Conservation (phyloP, 345 rosid species). For the Melastoma malabathricum region DNA sequence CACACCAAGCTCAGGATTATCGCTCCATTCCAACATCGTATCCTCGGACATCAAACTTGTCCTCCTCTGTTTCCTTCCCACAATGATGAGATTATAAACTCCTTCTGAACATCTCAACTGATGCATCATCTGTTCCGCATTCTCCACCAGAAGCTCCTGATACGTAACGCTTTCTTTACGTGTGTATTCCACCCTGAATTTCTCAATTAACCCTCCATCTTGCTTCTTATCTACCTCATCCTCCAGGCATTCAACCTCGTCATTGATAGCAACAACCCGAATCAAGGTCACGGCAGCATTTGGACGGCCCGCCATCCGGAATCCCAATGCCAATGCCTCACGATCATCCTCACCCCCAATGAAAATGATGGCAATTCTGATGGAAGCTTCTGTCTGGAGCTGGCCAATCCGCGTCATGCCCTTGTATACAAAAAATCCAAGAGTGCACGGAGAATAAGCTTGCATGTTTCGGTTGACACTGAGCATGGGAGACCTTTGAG, state of each 20-base stretch:
- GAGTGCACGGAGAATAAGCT: not conserved
- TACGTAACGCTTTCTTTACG: not conserved
- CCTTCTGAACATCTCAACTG: not conserved
- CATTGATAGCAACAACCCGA: not conserved
- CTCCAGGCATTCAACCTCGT: not conserved
- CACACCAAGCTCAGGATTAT: slow-evolving; percentile 4
- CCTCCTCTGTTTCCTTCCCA: slow-evolving; percentile 1
- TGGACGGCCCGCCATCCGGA: slow-evolving; percentile 1
- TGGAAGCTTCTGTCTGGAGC: not conserved
- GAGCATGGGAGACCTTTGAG: not conserved
- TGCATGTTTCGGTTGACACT: not conserved
- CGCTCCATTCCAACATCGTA: slow-evolving; percentile 5
- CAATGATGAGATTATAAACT: slow-evolving; percentile 5
- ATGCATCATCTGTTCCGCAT: not conserved
- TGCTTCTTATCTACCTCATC: slow-evolving; percentile 3
- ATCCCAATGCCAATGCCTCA: slow-evolving; percentile 4
- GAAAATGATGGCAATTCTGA: slow-evolving; percentile 2
- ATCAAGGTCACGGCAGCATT: not conserved
- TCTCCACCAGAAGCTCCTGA: not conserved
- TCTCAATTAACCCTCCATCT: slow-evolving; percentile 4
- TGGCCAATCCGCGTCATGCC: slow-evolving; percentile 1
- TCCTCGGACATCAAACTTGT: not conserved
- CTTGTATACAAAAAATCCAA: slow-evolving; percentile 5
- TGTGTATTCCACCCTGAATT: not conserved
- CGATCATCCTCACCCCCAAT: slow-evolving; percentile 7